phyloP scores from a whole-genome alignment of 106 monocot species.

The Dendrobium officinale region DNA sequence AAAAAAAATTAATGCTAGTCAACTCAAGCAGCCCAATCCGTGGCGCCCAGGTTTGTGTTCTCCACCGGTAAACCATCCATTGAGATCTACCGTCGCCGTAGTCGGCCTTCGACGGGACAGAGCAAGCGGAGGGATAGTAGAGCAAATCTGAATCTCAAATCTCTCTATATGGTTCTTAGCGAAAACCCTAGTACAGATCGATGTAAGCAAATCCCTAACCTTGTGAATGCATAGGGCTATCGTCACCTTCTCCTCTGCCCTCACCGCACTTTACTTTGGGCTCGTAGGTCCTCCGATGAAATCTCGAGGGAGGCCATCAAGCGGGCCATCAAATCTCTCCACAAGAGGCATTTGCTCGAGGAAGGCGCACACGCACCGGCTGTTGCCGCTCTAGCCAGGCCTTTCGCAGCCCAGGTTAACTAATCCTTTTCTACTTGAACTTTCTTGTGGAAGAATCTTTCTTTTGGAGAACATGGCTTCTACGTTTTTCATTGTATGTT shows the following conservation, averaged over 20 bases:
- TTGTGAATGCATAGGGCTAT: not conserved
- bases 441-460: not conserved
- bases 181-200: not conserved
- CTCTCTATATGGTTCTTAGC: not conserved
- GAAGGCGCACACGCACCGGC: conserved; percentile 85
- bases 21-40: too few relatives aligned
- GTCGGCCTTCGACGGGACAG: not conserved
- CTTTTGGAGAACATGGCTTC: not conserved
- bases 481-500: not conserved
- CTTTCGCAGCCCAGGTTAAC: conserved; percentile 57
- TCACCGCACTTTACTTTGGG: not conserved
- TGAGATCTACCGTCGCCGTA: not conserved
- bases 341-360: conserved; percentile 70
- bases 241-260: not conserved
- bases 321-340: conserved; percentile 57
- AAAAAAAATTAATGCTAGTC: too few relatives aligned
- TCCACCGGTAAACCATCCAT: too few relatives aligned
- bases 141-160: not conserved
- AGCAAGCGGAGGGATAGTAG: not conserved
- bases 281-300: conserved; percentile 28
- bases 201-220: not conserved
- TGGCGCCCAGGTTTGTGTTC: too few relatives aligned
- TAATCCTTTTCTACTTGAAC: not conserved
- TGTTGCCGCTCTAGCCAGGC: conserved; percentile 60
- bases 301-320: conserved; percentile 50